These are phyloP conservation scores for Pythium pyrilobum DNA, from an alignment of 352 stramenopile genomes.

Conservation along the genomic window DNA sequence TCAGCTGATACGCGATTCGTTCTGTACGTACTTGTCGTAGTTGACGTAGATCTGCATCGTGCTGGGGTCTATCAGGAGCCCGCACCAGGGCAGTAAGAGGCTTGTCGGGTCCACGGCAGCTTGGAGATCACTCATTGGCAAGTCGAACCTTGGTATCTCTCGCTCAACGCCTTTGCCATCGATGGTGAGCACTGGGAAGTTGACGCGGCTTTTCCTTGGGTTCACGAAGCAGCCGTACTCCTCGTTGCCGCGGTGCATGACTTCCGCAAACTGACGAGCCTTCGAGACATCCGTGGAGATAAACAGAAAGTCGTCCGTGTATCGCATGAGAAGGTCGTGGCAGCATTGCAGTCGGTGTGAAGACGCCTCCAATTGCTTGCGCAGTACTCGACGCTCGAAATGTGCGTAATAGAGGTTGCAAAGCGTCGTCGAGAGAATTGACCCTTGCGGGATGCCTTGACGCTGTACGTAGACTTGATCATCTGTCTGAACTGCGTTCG, in stretches of 20 bases:
- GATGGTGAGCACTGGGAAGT: slow-evolving; percentile 28
- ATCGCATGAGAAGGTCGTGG: slow-evolving; percentile 64
- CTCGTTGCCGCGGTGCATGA: slow-evolving; percentile 58
- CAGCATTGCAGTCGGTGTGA: slow-evolving; percentile 24
- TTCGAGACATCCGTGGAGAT: slow-evolving; percentile 46
- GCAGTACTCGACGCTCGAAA: slow-evolving; percentile 60
- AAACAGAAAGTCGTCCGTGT: slow-evolving; percentile 79
- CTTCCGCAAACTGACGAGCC: slow-evolving; percentile 38
- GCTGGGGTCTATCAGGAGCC: slow-evolving; percentile 52
- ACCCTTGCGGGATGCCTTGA: slow-evolving; percentile 78
- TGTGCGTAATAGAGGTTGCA: slow-evolving; percentile 82
- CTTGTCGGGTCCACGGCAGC: not conserved
- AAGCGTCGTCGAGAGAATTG: slow-evolving; percentile 70
- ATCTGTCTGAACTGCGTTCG: slow-evolving; percentile 52
- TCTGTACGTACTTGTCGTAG: slow-evolving; percentile 61
- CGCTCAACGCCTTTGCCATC: slow-evolving; percentile 1
- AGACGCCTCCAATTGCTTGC: slow-evolving; percentile 30
- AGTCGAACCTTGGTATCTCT: slow-evolving; percentile 21
- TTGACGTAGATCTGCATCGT: slow-evolving; percentile 64
- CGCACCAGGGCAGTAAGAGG: slow-evolving; percentile 50
- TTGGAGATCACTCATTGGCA: not conserved
- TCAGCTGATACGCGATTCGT: no score
- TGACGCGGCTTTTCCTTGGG: slow-evolving; percentile 54
- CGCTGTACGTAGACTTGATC: slow-evolving; percentile 44
- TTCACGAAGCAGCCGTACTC: slow-evolving; percentile 71